A percentile compares a stretch with the other conserved stretches of the same genome.
phyloP scores from a whole-genome alignment of 192 early-diverging fungal genomes.

The Ambispora gerdemannii region DNA sequence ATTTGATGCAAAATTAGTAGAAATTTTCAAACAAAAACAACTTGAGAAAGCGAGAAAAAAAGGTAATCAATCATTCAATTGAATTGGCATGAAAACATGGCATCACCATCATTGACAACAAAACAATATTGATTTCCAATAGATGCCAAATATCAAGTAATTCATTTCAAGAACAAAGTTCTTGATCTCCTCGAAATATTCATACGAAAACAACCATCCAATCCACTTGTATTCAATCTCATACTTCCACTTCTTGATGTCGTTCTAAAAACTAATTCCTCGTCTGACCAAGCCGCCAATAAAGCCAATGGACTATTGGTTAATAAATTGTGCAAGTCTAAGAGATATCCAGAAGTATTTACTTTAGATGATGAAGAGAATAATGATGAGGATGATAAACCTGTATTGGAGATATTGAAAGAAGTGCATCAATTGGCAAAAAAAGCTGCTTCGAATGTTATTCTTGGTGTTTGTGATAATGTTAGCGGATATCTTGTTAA shows the following conservation, averaged over 20 bases:
- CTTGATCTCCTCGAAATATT: conserved; percentile 81
- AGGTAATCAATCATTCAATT: too few species aligned
- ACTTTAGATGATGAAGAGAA: too few species aligned
- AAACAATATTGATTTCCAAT: too few species aligned
- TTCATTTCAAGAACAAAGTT: conserved; percentile 89
- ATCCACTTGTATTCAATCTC: conserved; percentile 67
- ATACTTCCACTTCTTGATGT: conserved; percentile 70
- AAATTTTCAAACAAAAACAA: conserved; percentile 87
- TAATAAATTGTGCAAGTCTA: conserved; percentile 59
- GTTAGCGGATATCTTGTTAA: conserved; percentile 59
- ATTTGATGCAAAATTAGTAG: conserved; percentile 90
- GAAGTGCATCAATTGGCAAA: conserved; percentile 73
- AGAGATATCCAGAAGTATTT: conserved; percentile 62
- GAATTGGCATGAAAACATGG: too few species aligned
- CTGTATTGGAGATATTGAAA: conserved; percentile 56
- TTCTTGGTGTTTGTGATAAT: conserved; percentile 50
- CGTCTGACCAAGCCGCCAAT: conserved; percentile 64
- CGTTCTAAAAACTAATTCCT: conserved; percentile 51
- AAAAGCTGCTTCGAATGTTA: conserved; percentile 53
- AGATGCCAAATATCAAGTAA: conserved; percentile 74
- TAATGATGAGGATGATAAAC: conserved; percentile 50
- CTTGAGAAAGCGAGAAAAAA: conserved; percentile 75
- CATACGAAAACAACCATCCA: conserved; percentile 61
- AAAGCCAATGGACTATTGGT: conserved; percentile 64
- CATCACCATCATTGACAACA: too few species aligned